Percentiles rank a stretch among this genome's conserved stretches.
Conservation (phyloP, 345 rosid species). For the Sonneratia alba region DNA sequence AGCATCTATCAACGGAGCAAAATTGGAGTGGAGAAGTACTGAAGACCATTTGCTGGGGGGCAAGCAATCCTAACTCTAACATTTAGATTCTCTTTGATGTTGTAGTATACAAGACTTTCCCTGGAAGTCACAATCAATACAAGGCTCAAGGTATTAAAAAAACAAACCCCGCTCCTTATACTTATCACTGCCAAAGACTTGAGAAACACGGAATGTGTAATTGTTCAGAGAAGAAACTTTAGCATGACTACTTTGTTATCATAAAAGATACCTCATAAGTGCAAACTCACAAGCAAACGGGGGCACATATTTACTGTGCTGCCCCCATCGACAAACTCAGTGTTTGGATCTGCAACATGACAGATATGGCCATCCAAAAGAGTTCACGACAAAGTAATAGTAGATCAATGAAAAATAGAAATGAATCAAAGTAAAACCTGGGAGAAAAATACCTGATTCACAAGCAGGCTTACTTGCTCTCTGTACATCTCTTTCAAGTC, state of each 20-base stretch:
- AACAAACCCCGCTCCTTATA: neutral
- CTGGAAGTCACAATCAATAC: neutral
- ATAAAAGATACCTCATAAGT: neutral
- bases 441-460: slow-evolving; percentile 59
- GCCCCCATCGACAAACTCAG: slow-evolving; percentile 31
- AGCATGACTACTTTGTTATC: neutral
- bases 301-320: slow-evolving; percentile 6
- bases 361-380: slow-evolving; percentile 4
- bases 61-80: neutral
- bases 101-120: neutral
- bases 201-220: neutral
- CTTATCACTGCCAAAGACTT: neutral
- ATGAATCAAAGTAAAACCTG: neutral
- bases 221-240: neutral
- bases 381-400: neutral
- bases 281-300: neutral
- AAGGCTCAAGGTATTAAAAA: neutral
- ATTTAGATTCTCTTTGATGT: neutral
- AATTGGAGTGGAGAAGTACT: neutral
- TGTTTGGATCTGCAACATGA: slow-evolving; percentile 40
- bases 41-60: neutral
- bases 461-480: slow-evolving; percentile 98
- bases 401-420: neutral
- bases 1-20: neutral
- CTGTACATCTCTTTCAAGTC: slow-evolving; percentile 99